Evolutionary conservation across 805 yeast genomes (phyloP).

Genomic region (Myxozyma melibiosi): DNA sequence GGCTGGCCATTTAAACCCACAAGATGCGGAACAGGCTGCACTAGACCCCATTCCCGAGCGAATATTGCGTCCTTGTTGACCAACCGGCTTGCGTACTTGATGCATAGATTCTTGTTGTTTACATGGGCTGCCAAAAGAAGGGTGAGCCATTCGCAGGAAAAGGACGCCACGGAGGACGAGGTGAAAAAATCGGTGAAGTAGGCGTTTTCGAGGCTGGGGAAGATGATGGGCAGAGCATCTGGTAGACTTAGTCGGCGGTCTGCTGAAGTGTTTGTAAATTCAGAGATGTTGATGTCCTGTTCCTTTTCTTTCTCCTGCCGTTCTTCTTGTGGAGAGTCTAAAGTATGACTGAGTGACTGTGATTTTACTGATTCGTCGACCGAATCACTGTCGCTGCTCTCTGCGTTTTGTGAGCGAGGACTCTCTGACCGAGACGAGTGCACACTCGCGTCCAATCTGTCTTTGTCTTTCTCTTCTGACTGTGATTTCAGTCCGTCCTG

Average conservation of each 20-base stretch:
- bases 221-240: neutral
- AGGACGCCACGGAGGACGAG: slow-evolving; percentile 21
- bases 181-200: slow-evolving; percentile 26
- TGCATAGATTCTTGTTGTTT: slow-evolving; percentile 5
- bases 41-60: slow-evolving; percentile 30
- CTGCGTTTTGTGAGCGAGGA: too few species aligned
- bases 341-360: too few species aligned
- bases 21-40: neutral
- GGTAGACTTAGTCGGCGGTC: neutral
- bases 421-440: too few species aligned
- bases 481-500: too few species aligned
- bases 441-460: too few species aligned
- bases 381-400: too few species aligned
- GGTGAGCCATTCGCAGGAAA: slow-evolving; percentile 23
- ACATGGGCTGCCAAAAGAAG: slow-evolving; percentile 19
- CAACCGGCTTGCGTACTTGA: slow-evolving; percentile 22
- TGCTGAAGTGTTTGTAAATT: neutral
- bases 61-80: slow-evolving; percentile 28
- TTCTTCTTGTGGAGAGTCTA: too few species aligned
- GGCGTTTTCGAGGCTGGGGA: slow-evolving; percentile 20
- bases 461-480: too few species aligned
- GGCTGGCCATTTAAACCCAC: slow-evolving; percentile 11
- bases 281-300: too few species aligned
- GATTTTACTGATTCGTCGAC: too few species aligned
- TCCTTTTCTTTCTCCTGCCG: too few species aligned